Conservation (phyloP, 331 rosid genomes). For the Rosa hybrid region DNA sequence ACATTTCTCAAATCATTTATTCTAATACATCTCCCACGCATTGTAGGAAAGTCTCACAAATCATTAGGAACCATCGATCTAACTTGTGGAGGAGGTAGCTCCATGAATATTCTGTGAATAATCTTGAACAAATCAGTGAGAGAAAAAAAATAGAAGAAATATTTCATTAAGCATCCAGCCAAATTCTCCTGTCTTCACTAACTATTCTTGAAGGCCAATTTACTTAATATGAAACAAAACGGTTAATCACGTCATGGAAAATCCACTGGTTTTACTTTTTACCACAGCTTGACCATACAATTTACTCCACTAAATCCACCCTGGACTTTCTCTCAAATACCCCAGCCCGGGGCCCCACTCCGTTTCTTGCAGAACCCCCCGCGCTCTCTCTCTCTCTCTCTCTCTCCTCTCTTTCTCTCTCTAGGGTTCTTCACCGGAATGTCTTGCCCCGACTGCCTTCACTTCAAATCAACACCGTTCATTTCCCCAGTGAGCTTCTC, state of each 20-base stretch:
- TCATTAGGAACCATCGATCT: too few relatives aligned
- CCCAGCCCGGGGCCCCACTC: not conserved
- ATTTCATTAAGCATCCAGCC: not conserved
- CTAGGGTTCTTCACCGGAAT: not conserved
- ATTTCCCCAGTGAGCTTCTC: not conserved
- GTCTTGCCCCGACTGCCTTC: constrained; percentile 1
- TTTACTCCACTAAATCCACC: constrained; percentile 10
- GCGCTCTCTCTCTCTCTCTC: not conserved
- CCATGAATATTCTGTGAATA: too few relatives aligned
- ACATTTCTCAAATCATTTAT: too few relatives aligned
- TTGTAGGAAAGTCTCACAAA: too few relatives aligned
- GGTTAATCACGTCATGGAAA: not conserved
- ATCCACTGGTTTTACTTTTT: not conserved
- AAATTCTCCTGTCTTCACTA: not conserved
- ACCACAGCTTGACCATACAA: not conserved
- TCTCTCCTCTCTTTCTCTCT: not conserved
- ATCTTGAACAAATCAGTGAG: too few relatives aligned
- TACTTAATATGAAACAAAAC: not conserved
- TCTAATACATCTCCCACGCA: too few relatives aligned
- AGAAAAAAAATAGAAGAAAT: too few relatives aligned
- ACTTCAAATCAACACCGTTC: not conserved
- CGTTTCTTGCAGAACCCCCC: not conserved
- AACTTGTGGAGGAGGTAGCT: too few relatives aligned
- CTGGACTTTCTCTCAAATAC: not conserved
- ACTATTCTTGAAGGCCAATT: not conserved